Evolutionary conservation across 148 eudicot species (phyloP).

Genomic region (Rhododendron kiyosumense): DNA sequence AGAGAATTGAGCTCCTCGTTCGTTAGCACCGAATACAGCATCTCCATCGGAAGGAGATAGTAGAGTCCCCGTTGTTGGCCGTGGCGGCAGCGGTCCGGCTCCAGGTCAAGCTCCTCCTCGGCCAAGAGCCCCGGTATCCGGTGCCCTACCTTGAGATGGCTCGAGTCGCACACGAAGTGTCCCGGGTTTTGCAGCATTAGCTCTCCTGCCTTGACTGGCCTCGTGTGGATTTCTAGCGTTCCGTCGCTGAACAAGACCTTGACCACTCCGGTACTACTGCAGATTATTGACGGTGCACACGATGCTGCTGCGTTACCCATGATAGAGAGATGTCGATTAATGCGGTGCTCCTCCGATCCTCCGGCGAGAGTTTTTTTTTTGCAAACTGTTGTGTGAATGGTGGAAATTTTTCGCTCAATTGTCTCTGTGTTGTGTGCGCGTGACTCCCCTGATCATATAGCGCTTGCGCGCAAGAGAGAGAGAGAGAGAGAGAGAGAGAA

Average conservation of each 20-base stretch:
- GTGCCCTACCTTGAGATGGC: conserved; percentile 36
- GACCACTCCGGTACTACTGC: conserved; percentile 3
- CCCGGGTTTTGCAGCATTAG: conserved; percentile 52
- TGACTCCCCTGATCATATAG: not conserved
- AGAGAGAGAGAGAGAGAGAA: not conserved
- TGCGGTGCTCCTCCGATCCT: not conserved
- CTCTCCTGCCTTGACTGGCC: conserved; percentile 37
- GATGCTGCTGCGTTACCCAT: conserved; percentile 55
- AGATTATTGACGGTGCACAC: conserved; percentile 41
- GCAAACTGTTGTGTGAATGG: not conserved
- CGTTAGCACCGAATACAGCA: conserved; percentile 50
- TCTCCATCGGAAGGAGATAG: conserved; percentile 48
- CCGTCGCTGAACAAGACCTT: conserved; percentile 42
- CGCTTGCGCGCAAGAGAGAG: no score
- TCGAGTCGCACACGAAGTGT: conserved; percentile 44
- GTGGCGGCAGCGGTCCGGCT: conserved; percentile 17
- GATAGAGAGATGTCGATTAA: not conserved
- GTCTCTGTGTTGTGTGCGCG: not conserved
- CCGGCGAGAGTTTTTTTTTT: not conserved
- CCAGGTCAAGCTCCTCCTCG: conserved; percentile 35
- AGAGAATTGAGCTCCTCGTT: conserved; percentile 38
- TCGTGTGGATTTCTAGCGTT: conserved; percentile 27
- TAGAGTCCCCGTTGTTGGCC: conserved; percentile 11
- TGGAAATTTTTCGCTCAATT: not conserved
- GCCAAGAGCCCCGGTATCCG: conserved; percentile 40